Evolutionary conservation across 1,139 yeast species (phyloP).

Genomic region (Candida frijolesensis): DNA sequence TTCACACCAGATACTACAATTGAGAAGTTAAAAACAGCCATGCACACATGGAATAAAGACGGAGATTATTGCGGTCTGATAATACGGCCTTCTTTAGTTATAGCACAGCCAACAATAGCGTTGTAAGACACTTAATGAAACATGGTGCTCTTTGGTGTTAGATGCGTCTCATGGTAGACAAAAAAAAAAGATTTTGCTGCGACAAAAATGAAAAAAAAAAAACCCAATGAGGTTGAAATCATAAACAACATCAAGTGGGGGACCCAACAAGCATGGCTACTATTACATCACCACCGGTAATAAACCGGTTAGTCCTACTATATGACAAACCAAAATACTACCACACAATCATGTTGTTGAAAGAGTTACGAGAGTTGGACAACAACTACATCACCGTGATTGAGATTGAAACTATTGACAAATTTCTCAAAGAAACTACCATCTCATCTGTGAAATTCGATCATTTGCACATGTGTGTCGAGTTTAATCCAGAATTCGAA

Average conservation of each 20-base stretch:
- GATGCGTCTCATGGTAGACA: too few species aligned
- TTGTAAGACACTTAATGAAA: too few species aligned
- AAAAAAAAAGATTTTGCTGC: too few species aligned
- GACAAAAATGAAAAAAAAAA: background rate
- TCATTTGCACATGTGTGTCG: slow-evolving; percentile 37
- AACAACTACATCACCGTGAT: slow-evolving; percentile 24
- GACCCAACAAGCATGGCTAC: background rate
- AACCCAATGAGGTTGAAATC: background rate
- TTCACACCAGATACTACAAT: too few species aligned
- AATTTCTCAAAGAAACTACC: slow-evolving; percentile 14
- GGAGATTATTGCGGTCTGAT: too few species aligned
- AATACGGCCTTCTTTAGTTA: too few species aligned
- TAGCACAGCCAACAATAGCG: too few species aligned
- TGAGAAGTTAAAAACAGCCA: too few species aligned
- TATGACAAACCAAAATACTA: slow-evolving; percentile 35
- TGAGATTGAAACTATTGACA: slow-evolving; percentile 21
- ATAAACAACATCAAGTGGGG: background rate
- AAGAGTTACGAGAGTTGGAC: slow-evolving; percentile 25
- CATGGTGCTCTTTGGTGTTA: too few species aligned
- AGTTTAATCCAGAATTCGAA: slow-evolving; percentile 35
- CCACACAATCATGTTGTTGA: slow-evolving; percentile 31
- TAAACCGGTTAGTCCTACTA: slow-evolving; percentile 30
- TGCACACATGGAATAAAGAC: too few species aligned
- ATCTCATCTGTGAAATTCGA: slow-evolving; percentile 23
- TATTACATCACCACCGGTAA: background rate